A percentile compares a stretch with the other conserved stretches of the same genome.
Conservation (phyloP, 2,329 filamentous ascomycete species). For the Botrytis sinoallii region DNA sequence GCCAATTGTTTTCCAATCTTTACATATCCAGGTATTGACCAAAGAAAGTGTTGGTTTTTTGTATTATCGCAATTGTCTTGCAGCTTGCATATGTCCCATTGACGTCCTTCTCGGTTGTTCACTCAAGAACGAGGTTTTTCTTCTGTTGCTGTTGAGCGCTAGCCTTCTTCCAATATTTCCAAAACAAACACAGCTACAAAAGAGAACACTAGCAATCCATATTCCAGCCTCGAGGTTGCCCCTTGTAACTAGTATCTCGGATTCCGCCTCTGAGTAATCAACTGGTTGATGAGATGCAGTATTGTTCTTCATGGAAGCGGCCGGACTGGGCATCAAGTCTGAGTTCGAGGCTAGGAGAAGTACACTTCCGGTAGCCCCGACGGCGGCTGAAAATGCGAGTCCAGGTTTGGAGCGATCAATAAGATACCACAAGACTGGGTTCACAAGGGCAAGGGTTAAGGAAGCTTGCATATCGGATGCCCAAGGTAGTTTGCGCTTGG, state of each 20-base stretch:
- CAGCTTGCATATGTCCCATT: slow-evolving; percentile 14
- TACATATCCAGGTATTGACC: slow-evolving; percentile 4
- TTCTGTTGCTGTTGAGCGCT: slow-evolving; percentile 40
- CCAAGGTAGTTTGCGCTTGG: slow-evolving; percentile 84
- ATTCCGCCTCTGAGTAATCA: slow-evolving; percentile 17
- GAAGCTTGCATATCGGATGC: slow-evolving; percentile 92
- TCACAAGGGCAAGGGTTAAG: slow-evolving; percentile 81
- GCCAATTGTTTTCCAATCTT: neutral
- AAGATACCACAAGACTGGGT: slow-evolving; percentile 93
- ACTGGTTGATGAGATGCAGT: slow-evolving; percentile 21
- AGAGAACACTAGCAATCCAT: slow-evolving; percentile 91
- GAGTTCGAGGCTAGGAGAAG: slow-evolving; percentile 73
- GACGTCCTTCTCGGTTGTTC: slow-evolving; percentile 12
- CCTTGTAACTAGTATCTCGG: slow-evolving; percentile 56
- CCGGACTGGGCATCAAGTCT: slow-evolving; percentile 70
- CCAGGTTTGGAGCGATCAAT: slow-evolving; percentile 87
- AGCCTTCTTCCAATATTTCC: slow-evolving; percentile 88
- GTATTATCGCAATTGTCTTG: slow-evolving; percentile 10
- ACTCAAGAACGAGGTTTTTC: neutral
- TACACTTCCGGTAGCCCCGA: slow-evolving; percentile 72
- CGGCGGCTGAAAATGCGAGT: slow-evolving; percentile 71
- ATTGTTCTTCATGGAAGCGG: slow-evolving; percentile 34
- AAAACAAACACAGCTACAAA: slow-evolving; percentile 93
- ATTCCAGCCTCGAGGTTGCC: slow-evolving; percentile 70
- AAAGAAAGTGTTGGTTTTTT: neutral